A percentile compares a stretch with the other conserved stretches of the same genome.
These are phyloP conservation scores for Panaeolus papilionaceus DNA, from an alignment of 768 basidiomycete genomes.

Conservation along the genomic window DNA sequence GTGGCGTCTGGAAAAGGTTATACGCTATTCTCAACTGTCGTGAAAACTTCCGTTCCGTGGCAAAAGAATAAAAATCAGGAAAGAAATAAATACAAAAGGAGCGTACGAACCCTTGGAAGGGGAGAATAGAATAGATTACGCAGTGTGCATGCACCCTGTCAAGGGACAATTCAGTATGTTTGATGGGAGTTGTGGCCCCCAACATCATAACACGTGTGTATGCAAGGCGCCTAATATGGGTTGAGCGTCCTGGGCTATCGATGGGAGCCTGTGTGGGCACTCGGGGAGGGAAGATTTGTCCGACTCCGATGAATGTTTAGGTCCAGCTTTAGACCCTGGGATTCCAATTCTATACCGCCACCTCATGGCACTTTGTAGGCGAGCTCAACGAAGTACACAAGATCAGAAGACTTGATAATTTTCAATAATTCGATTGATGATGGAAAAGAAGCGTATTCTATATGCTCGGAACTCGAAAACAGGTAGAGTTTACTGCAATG, in stretches of 20 bases:
- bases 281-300: background rate
- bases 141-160: constrained; percentile 2
- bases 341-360: background rate
- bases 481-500: background rate
- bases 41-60: background rate
- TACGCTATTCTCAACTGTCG: background rate
- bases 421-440: background rate
- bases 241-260: background rate
- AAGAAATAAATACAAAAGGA: constrained; percentile 4
- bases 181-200: constrained; percentile 5
- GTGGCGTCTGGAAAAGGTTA: constrained; percentile 1
- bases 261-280: background rate
- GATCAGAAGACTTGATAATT: background rate
- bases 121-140: background rate
- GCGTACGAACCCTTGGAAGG: background rate
- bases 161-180: constrained; percentile 1
- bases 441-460: background rate
- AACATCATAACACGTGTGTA: constrained; percentile 10
- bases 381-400: background rate
- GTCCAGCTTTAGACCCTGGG: background rate
- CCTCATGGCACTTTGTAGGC: background rate
- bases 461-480: no score
- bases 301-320: constrained; percentile 1
- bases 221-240: constrained; percentile 14
- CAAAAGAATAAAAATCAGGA: background rate